These are phyloP conservation scores for Aspergillus haitiensis DNA, from an alignment of 495 filamentous ascomycete genomes.

Conservation along the genomic window DNA sequence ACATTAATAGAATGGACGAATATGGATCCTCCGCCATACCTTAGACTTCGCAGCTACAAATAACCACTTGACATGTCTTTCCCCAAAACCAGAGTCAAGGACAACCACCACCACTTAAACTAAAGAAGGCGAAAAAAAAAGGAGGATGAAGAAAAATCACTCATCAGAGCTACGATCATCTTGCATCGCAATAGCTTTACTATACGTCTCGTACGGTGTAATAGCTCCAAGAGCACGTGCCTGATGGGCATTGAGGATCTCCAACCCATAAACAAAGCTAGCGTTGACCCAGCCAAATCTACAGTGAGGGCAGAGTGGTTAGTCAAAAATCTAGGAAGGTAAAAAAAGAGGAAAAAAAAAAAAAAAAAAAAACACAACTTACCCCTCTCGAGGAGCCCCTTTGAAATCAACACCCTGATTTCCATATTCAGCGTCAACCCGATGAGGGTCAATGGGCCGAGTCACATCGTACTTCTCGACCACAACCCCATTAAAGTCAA, in stretches of 20 bases:
- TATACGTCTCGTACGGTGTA: slow-evolving; percentile 75
- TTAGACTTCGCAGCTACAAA: too few relatives aligned
- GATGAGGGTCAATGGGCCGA: slow-evolving; percentile 79
- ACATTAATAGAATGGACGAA: too few relatives aligned
- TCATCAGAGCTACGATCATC: slow-evolving; percentile 14
- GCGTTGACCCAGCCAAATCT: slow-evolving; percentile 99
- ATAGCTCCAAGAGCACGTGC: slow-evolving; percentile 79
- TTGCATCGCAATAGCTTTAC: slow-evolving; percentile 39
- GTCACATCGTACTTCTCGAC: slow-evolving; percentile 99
- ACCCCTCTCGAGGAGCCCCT: slow-evolving; percentile 94
- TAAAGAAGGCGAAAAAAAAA: too few relatives aligned
- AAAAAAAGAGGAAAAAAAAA: slow-evolving; percentile 16
- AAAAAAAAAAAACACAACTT: slow-evolving; percentile 39
- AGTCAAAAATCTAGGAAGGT: not conserved
- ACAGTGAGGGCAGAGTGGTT: slow-evolving; percentile 31
- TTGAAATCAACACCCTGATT: slow-evolving; percentile 95
- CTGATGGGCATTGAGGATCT: slow-evolving; percentile 81
- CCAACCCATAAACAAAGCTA: slow-evolving; percentile 86
- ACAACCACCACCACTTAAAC: too few relatives aligned
- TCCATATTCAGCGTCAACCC: slow-evolving; percentile 93
- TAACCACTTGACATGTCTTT: too few relatives aligned
- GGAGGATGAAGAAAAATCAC: too few relatives aligned
- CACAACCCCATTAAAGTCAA: slow-evolving; percentile 95
- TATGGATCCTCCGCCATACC: too few relatives aligned
- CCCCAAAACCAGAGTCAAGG: too few relatives aligned